These are phyloP conservation scores for Spinacia oleracea DNA, from an alignment of 179 eudicot species.

Conservation along the genomic window DNA sequence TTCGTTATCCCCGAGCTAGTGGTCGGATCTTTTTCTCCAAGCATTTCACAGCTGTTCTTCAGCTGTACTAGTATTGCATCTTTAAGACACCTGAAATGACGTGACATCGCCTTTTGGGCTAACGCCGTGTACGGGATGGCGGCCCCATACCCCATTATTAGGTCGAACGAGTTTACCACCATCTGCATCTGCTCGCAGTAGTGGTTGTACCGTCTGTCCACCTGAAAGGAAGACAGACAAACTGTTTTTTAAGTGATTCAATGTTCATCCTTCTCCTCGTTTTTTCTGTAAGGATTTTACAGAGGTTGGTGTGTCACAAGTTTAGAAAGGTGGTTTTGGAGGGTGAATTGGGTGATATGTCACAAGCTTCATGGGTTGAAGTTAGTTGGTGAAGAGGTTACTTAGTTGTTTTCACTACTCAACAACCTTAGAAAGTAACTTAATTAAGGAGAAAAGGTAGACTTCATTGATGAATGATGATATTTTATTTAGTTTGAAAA, in stretches of 20 bases:
- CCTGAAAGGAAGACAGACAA: too few relatives aligned
- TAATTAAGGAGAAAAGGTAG: slow-evolving; percentile 12
- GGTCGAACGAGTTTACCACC: slow-evolving; percentile 91
- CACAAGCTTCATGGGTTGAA: slow-evolving; percentile 45
- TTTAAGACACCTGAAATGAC: slow-evolving; percentile 86
- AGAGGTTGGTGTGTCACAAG: too few relatives aligned
- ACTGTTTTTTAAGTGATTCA: too few relatives aligned
- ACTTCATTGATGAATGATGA: slow-evolving; percentile 27
- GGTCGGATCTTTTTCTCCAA: slow-evolving; percentile 79
- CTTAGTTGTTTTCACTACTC: slow-evolving; percentile 34
- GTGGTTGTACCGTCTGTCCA: slow-evolving; percentile 80
- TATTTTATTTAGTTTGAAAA: slow-evolving; percentile 6
- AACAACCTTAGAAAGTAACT: slow-evolving; percentile 34
- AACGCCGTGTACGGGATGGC: slow-evolving; percentile 77
- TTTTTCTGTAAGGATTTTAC: too few relatives aligned
- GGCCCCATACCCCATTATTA: slow-evolving; percentile 84
- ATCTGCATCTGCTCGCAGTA: slow-evolving; percentile 95
- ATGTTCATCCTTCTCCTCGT: too few relatives aligned
- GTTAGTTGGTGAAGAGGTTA: slow-evolving; percentile 36
- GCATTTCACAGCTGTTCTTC: slow-evolving; percentile 66
- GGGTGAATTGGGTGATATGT: slow-evolving; percentile 38
- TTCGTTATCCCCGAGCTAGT: slow-evolving; percentile 70
- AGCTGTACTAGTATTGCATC: slow-evolving; percentile 74
- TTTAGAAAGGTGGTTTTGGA: slow-evolving; percentile 16
- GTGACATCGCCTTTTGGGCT: slow-evolving; percentile 96